These are phyloP conservation scores for Paecilomyces niveus DNA, from an alignment of 2,329 filamentous ascomycete species.

Conservation along the genomic window DNA sequence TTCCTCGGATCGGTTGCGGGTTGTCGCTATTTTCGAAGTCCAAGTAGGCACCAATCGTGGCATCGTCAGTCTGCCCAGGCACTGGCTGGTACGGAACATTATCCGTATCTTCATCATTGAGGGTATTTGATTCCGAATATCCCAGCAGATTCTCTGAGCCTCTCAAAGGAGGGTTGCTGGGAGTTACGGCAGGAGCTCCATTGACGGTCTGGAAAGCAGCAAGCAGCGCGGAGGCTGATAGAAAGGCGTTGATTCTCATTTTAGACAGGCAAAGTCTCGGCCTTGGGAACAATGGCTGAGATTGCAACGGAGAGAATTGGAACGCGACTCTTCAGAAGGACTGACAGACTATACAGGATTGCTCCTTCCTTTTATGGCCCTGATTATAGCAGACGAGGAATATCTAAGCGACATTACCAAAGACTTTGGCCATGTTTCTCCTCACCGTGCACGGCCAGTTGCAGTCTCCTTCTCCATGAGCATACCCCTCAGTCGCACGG, in stretches of 20 bases:
- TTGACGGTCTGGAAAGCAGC: background rate
- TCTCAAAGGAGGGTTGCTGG: constrained; percentile 19
- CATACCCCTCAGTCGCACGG: no score
- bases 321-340: background rate
- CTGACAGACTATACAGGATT: background rate
- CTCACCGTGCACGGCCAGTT: no score
- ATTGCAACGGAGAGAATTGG: background rate
- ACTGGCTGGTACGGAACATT: constrained; percentile 37
- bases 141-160: constrained; percentile 28
- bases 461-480: no score
- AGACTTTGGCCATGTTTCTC: background rate
- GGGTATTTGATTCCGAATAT: constrained; percentile 30
- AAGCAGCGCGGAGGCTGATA: background rate
- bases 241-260: background rate
- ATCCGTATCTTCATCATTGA: constrained; percentile 29
- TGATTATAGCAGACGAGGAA: background rate
- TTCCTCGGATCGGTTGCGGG: constrained; percentile 52
- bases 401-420: background rate
- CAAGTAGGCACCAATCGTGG: constrained; percentile 46
- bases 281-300: background rate
- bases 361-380: background rate
- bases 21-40: constrained; percentile 47
- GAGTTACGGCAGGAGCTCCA: constrained; percentile 16
- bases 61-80: constrained; percentile 45
- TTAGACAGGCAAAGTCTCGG: background rate